phyloP scores from a whole-genome alignment of 2,329 filamentous ascomycete genomes.

The Arthroderma sp. region DNA sequence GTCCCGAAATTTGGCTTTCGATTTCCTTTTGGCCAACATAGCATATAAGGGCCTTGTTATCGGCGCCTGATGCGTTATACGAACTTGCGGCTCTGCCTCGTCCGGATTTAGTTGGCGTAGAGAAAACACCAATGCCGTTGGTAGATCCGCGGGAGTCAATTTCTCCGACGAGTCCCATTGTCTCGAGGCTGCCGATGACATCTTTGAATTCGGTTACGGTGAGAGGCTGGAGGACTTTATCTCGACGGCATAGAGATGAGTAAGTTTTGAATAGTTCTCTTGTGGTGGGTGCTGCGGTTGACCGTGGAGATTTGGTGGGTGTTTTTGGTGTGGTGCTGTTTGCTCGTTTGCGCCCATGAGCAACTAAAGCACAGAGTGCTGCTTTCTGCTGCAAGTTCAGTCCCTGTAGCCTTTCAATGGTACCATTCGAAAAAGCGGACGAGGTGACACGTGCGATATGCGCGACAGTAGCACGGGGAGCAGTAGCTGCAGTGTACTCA shows the following conservation, averaged over 20 bases:
- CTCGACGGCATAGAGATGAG: conserved; percentile 64
- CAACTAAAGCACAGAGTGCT: conserved; percentile 74
- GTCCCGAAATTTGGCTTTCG: conserved; percentile 49
- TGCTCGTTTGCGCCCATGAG: conserved; percentile 57
- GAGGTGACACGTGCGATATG: conserved; percentile 89
- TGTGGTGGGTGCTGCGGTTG: conserved; percentile 57
- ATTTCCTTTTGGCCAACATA: conserved; percentile 71
- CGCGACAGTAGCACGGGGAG: conserved; percentile 75
- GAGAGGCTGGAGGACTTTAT: conserved; percentile 79
- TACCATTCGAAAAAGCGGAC: conserved; percentile 79
- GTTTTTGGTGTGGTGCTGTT: conserved; percentile 21
- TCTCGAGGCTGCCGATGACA: conserved; percentile 79
- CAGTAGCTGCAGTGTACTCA: conserved; percentile 58
- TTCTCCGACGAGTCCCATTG: conserved; percentile 63
- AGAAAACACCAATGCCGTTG: conserved; percentile 33
- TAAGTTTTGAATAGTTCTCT: conserved; percentile 79
- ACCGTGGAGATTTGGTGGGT: conserved; percentile 46
- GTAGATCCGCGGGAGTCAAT: conserved; percentile 47
- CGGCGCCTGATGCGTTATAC: conserved; percentile 41
- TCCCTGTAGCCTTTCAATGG: conserved; percentile 66
- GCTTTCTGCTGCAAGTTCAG: conserved; percentile 96
- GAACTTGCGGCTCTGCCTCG: conserved; percentile 40
- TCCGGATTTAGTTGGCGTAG: conserved; percentile 59
- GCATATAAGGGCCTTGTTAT: conserved; percentile 68
- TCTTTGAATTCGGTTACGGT: conserved; percentile 89